Percentiles rank a stretch among this genome's conserved stretches.
Conservation (phyloP, 2,329 filamentous ascomycete genomes). For the Xylogone sp. region DNA sequence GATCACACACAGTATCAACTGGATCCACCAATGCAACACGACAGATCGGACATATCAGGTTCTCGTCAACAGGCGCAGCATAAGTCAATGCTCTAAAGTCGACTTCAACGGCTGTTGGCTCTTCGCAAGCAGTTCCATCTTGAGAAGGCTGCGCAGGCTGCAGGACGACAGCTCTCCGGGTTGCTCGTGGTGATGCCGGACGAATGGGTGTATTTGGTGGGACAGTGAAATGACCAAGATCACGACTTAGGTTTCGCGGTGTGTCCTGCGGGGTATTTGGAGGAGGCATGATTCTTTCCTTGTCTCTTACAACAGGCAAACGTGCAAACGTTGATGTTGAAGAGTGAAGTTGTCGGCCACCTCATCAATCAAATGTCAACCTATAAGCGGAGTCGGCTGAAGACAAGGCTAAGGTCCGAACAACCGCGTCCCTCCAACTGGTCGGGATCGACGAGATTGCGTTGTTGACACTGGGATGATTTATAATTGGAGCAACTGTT, state of each 20-base stretch:
- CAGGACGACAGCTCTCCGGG: not conserved
- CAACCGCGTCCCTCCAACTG: too few species aligned
- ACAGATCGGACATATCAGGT: constrained; percentile 43
- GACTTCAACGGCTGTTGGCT: constrained; percentile 8
- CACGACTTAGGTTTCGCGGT: constrained; percentile 1
- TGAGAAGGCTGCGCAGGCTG: not conserved
- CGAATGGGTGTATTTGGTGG: constrained; percentile 4
- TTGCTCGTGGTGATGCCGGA: constrained; percentile 1
- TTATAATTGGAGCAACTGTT: not conserved
- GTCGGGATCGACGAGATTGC: too few species aligned
- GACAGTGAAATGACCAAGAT: not conserved
- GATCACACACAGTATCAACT: constrained; percentile 58
- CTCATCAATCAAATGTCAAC: too few species aligned
- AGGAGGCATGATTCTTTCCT: constrained; percentile 3
- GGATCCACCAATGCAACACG: constrained; percentile 57
- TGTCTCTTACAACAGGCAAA: not conserved
- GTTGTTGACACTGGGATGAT: too few species aligned
- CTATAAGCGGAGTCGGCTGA: too few species aligned
- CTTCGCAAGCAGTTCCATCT: not conserved
- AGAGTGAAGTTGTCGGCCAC: too few species aligned
- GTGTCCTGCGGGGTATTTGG: constrained; percentile 3
- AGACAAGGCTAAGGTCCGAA: too few species aligned
- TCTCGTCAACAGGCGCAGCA: constrained; percentile 30
- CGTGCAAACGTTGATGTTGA: too few species aligned
- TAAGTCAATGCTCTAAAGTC: constrained; percentile 34